Conservation (phyloP, 495 filamentous ascomycete genomes). For the Durotheca rogersii region DNA sequence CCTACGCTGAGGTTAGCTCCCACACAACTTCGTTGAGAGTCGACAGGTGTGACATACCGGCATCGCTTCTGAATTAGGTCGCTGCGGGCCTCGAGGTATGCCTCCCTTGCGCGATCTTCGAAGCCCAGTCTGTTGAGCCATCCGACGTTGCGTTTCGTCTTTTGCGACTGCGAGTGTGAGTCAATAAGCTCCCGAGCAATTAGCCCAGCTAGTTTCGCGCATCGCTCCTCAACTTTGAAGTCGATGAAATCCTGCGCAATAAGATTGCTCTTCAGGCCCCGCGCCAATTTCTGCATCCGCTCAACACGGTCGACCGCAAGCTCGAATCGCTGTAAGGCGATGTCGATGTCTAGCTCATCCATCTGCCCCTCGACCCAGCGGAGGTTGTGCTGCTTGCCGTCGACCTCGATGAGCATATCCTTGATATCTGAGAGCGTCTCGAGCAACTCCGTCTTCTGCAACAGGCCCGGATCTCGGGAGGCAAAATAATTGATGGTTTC, state of each 20-base stretch:
- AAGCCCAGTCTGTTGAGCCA: slow-evolving; percentile 87
- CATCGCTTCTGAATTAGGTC: slow-evolving; percentile 76
- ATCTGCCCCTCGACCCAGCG: slow-evolving; percentile 94
- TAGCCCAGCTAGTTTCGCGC: slow-evolving; percentile 70
- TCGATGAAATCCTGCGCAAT: slow-evolving; percentile 86
- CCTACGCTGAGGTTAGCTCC: slow-evolving; percentile 51
- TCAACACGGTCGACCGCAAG: slow-evolving; percentile 79
- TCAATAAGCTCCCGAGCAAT: slow-evolving; percentile 73
- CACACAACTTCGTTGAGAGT: not conserved
- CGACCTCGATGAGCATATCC: slow-evolving; percentile 89
- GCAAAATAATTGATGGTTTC: slow-evolving; percentile 82
- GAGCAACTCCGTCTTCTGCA: slow-evolving; percentile 71
- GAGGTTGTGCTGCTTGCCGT: slow-evolving; percentile 92
- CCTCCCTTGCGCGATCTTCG: slow-evolving; percentile 83
- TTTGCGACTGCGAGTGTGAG: slow-evolving; percentile 66
- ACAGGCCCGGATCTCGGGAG: slow-evolving; percentile 65
- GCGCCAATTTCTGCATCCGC: slow-evolving; percentile 73
- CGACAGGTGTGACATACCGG: slow-evolving; percentile 56
- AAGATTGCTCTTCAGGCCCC: slow-evolving; percentile 76
- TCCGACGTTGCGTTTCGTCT: slow-evolving; percentile 69
- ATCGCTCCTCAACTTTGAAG: slow-evolving; percentile 84
- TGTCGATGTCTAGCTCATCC: slow-evolving; percentile 93
- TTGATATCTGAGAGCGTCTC: slow-evolving; percentile 67
- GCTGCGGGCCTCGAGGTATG: slow-evolving; percentile 76
- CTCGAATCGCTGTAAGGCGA: slow-evolving; percentile 89